Evolutionary conservation across 176 grass and related monocot species (phyloP), one percentile per base, ranked within the genome.

Genomic region (Oryza punctata): DNA sequence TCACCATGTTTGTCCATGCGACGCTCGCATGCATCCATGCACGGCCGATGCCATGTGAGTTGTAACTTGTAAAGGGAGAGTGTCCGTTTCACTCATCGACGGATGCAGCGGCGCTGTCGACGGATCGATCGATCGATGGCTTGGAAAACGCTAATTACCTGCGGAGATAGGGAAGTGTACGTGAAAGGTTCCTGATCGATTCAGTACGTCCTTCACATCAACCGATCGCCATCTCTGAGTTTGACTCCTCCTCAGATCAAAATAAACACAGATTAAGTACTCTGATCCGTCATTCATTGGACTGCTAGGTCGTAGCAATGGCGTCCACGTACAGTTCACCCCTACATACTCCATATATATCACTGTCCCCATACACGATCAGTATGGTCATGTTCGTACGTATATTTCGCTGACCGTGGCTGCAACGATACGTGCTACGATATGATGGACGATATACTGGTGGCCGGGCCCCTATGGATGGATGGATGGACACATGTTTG

Each of bases 91-190:
- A 23, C 12, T 54, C 63, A 12, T 52, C 25, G 43, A 52, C 65
- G 44, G 27, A 52, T 52, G 61, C 41, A 19, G 41, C 78, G 65
- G 78, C 78, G 43, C 64, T 67, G 40, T 47, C 63, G 63, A 67
- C 63, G 16, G 43, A 32, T 65, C 76, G 16, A 32, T 65, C 76
- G 16, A 29, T 7, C 76, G 16, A 29, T 7, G 11, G 23, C 5
- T 26, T 27, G 33, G 33, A 12, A 67, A n/a, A 41, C 5, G 43
- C 52, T 1, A 54, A n/a, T n/a, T n/a, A 6, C 16, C 26, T 60
- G 28, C 26, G 19, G 19, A 76, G 19, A 61, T 24, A 61, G 29
- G 19, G 73, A 8, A 38, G 49, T 1, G 49, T 1, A 52, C 49
- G 29, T 21, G 73, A 63, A 40, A 18, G 11, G 29, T 25, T 61